These are phyloP conservation scores for Neurospora tetraspora DNA, from an alignment of 495 filamentous ascomycete species.

Conservation along the genomic window DNA sequence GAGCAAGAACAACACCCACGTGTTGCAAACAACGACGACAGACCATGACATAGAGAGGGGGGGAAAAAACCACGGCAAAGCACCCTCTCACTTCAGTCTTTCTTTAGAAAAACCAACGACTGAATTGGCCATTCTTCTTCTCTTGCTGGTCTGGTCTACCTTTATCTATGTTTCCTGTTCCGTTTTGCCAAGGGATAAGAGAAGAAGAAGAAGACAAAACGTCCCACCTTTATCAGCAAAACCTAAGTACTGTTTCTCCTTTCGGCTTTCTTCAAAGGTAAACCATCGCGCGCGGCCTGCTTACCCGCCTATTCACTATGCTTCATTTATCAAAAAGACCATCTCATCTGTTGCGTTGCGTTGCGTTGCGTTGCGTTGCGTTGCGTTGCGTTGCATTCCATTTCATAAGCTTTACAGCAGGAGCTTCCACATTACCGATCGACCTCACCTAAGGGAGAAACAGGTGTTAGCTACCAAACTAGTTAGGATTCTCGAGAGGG, in stretches of 20 bases:
- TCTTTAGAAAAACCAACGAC: neutral
- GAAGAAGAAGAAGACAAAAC: neutral
- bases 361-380: neutral
- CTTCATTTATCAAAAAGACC: neutral
- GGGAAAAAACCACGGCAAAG: neutral
- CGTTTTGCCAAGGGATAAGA: neutral
- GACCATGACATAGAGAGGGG: neutral
- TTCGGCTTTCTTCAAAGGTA: neutral
- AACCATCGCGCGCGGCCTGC: neutral
- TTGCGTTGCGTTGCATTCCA: neutral
- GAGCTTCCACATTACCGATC: conserved; percentile 30
- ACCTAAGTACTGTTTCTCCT: neutral
- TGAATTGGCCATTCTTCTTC: neutral
- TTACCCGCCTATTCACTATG: neutral
- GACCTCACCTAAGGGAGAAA: conserved; percentile 31
- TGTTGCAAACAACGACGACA: neutral
- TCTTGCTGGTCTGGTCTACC: neutral
- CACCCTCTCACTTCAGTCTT: neutral
- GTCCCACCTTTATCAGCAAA: neutral
- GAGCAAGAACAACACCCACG: neutral
- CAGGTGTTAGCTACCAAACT: conserved; percentile 7
- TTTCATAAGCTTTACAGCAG: neutral
- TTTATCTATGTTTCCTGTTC: neutral
- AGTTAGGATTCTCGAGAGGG: neutral
- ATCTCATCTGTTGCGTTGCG: neutral